These are phyloP conservation scores for Macrocybe gigantea DNA, from an alignment of 768 basidiomycete genomes.

Conservation along the genomic window DNA sequence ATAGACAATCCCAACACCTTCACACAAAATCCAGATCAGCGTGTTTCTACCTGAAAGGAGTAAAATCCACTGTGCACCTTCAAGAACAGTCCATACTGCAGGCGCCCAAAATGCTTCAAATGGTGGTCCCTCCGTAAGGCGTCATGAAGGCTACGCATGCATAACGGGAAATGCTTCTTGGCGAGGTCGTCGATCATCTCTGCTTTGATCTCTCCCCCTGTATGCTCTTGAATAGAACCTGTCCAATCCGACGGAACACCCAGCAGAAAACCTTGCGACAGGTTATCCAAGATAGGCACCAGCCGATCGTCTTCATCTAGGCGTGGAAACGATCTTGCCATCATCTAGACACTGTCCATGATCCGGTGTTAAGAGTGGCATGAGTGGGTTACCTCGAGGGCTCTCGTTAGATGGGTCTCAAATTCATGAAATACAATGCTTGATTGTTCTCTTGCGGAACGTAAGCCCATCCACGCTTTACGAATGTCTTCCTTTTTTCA, in stretches of 20 bases:
- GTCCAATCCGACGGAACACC: slow-evolving; percentile 85
- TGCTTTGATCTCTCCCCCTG: slow-evolving; percentile 71
- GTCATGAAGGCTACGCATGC: slow-evolving; percentile 90
- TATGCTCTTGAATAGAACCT: slow-evolving; percentile 42
- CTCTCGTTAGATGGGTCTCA: slow-evolving; percentile 60
- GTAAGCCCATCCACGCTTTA: slow-evolving; percentile 83
- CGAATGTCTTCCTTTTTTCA: slow-evolving; percentile 69
- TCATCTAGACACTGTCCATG: slow-evolving; percentile 44
- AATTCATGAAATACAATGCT: slow-evolving; percentile 89
- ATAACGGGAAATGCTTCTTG: slow-evolving; percentile 86
- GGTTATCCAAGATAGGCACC: slow-evolving; percentile 81
- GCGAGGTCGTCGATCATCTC: slow-evolving; percentile 93
- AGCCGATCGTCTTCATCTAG: slow-evolving; percentile 93
- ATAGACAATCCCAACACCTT: slow-evolving; percentile 90
- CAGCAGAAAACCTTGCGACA: slow-evolving; percentile 90
- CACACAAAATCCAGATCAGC: background rate
- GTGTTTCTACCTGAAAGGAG: background rate
- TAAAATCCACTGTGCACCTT: slow-evolving; percentile 53
- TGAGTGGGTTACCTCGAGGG: slow-evolving; percentile 57
- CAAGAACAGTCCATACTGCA: slow-evolving; percentile 91
- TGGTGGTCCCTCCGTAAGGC: slow-evolving; percentile 72
- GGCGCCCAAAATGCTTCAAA: slow-evolving; percentile 86
- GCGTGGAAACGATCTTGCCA: slow-evolving; percentile 80
- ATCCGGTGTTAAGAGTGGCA: background rate
- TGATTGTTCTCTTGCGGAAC: slow-evolving; percentile 69